Percentiles rank a stretch among this genome's conserved stretches.
phyloP scores from a whole-genome alignment of 129 eudicot genomes.

The Arctium minus region DNA sequence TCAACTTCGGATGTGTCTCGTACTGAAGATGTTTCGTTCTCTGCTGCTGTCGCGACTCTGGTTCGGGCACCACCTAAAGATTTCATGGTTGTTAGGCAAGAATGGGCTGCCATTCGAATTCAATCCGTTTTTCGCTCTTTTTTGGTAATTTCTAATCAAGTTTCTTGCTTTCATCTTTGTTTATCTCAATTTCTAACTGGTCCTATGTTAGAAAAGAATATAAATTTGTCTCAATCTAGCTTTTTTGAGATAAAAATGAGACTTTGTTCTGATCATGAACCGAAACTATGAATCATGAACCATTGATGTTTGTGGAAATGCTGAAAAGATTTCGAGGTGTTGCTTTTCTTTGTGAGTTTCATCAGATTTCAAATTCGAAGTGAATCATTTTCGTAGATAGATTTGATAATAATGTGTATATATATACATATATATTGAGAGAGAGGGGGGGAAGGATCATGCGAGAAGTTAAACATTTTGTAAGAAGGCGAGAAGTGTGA shows the following conservation, averaged over 20 bases:
- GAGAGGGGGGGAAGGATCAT: too few species aligned
- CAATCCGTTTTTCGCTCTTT: constrained; percentile 84
- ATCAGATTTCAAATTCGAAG: background rate
- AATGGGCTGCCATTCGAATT: constrained; percentile 93
- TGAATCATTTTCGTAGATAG: background rate
- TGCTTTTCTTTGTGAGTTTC: background rate
- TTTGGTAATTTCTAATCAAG: constrained; percentile 41
- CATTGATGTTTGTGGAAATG: background rate
- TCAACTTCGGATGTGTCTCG: constrained; percentile 53
- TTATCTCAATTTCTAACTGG: background rate
- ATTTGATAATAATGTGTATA: background rate
- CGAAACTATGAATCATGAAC: background rate
- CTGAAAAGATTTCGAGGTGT: background rate
- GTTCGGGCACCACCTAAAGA: constrained; percentile 76
- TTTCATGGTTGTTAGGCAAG: constrained; percentile 60
- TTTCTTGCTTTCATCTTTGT: background rate
- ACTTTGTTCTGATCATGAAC: background rate
- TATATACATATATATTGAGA: too few species aligned
- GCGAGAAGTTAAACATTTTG: too few species aligned
- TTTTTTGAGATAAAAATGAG: background rate
- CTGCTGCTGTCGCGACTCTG: constrained; percentile 81
- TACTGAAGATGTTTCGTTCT: constrained; percentile 39
- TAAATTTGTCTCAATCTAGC: background rate
- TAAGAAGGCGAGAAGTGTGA: too few species aligned
- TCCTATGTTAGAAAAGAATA: background rate